Base-by-base conservation (phyloP, 2,329 filamentous ascomycete genomes). In the Zymoseptoria brevis region DNA sequence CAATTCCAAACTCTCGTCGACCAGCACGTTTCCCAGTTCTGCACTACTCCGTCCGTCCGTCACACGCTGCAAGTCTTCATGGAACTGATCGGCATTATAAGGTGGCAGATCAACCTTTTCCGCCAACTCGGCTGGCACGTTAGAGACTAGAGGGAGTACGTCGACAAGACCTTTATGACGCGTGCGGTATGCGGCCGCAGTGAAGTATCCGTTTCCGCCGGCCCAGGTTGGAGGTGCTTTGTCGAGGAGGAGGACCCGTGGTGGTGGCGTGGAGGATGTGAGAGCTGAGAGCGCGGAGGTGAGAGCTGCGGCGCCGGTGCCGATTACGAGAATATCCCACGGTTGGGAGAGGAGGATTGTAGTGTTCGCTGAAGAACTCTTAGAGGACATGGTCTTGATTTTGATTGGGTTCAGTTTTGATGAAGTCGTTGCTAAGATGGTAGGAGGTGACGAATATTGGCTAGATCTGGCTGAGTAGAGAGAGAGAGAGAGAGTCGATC, bases 161-260 rank as follows among this genome's bases (percentile, higher is more conserved):
- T 87, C 84, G 0, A 67, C 9, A 0, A 85, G 73, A 0, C 85
- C 85, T 6, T 67, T 57, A 66, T 86, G 82, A 1, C 75, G 78
- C 1, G 79, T 83, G 6, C 86, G 80, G 67, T 81, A 86, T 1
- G 83, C 84, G 1, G 83, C 85, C 0, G 85, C 85, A 0, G 85
- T 87, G 73, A 87, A 87, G 67, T 81, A 86, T 0, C 79, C 78
- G 67, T 87, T 87, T 0, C 85, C 85, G 11, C 85, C 85, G 0
- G 79, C 82, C 80, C 83, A 86, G 4, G 76, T 71, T 56, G 78
- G 67, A 0, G 84, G 83, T 50, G 79, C 80, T 69, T 83, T 85
- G 65, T 87, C 85, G 57, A 87, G 76, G 13, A 87, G 69, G 0
- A 85, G 66, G 3, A 87, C 79, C 0, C 70, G 54, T 2, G 61